Conservation (phyloP, 2,329 filamentous ascomycete genomes). For the Phoma sp. region DNA sequence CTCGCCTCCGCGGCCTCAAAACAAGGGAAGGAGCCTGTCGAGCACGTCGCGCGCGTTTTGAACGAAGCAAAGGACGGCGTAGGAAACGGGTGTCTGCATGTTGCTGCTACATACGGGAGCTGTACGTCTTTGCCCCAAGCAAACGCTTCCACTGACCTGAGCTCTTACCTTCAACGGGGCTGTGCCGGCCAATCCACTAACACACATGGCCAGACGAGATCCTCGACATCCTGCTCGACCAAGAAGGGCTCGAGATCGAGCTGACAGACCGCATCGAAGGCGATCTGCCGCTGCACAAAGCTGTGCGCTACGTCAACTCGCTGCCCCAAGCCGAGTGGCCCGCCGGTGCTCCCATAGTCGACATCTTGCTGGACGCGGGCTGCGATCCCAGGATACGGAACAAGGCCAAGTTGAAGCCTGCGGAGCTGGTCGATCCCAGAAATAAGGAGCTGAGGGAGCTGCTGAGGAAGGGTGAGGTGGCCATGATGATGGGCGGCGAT, state of each 20-base stretch:
- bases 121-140: constrained; percentile 62
- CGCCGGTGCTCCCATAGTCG: constrained; percentile 71
- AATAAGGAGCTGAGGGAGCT: constrained; percentile 67
- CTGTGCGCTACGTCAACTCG: constrained; percentile 76
- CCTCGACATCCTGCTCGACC: constrained; percentile 81
- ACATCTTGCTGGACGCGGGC: constrained; percentile 84
- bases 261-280: constrained; percentile 72
- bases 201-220: constrained; percentile 66
- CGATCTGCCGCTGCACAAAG: constrained; percentile 81
- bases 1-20: constrained; percentile 54
- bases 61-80: constrained; percentile 85
- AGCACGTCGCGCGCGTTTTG: constrained; percentile 75
- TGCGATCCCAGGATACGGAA: constrained; percentile 69
- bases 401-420: constrained; percentile 73
- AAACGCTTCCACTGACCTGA: background rate
- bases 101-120: constrained; percentile 84
- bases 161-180: background rate
- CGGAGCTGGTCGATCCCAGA: constrained; percentile 74
- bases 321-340: constrained; percentile 69
- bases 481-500: constrained; percentile 56
- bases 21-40: constrained; percentile 58
- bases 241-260: constrained; percentile 85
- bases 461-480: constrained; percentile 74
- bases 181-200: background rate
- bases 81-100: constrained; percentile 87